Base-by-base conservation (phyloP, 2,329 filamentous ascomycete genomes). In the Fusarium acutatum region DNA sequence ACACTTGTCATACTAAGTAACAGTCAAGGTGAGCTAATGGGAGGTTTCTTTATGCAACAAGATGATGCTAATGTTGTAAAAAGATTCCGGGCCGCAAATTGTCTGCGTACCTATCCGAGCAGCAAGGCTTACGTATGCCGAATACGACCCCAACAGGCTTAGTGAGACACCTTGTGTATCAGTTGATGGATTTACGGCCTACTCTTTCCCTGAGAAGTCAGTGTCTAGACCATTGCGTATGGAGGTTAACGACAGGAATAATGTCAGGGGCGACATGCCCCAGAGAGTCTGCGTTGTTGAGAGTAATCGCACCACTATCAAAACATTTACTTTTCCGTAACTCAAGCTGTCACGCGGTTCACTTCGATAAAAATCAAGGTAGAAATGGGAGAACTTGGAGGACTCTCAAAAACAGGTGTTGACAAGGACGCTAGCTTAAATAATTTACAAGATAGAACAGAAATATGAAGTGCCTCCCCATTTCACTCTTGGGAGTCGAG, bases 1-100 rank as follows among this genome's bases (percentile, higher is more conserved):
- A 85, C 83, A 0, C 79, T 95, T 4, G 84, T 94, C 60, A 74
- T 93, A 4, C 85, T 95, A 5, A 81, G 88, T 87, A 81, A 77
- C 79, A 47, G 73, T 59, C 30, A 78, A 75, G 83, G 86, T 85
- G 77, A 46, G 74, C 69, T 26, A 9, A 14, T 17, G 14, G 9
- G 7, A 24, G 50, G 28, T 44, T 49, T 15, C 43, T 32, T 34
- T n/a, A n/a, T 13, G n/a, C 12, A 18, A 32, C 18, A 20, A 30
- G 37, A 6, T 14, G 24, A 44, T 41, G 2, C 60, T 74, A 40
- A 75, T 34, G 1, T 11, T 41, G 14, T 10, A 20, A 35, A 14
- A 41, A 81, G 80, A 80, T n/a, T 78, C 74, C 28, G 64, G 64
- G 18, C 73, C 78, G 6, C 58, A 68, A n/a, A 66, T 82, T 71